These are phyloP conservation scores for Discostella stelligeroides DNA, from an alignment of 108 stramenopile species.

Conservation along the genomic window DNA sequence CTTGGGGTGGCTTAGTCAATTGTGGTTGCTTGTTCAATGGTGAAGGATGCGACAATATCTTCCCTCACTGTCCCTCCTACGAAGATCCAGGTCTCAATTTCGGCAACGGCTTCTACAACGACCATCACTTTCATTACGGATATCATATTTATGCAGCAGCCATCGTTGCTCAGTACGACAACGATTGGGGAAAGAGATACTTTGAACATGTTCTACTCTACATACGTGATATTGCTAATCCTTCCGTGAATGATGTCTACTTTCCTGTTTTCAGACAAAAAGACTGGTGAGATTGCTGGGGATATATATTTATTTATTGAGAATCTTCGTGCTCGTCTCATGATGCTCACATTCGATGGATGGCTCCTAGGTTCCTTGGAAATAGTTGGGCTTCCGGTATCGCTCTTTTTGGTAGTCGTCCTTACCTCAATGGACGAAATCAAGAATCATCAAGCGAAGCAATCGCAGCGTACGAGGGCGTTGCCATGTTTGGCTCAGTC, in stretches of 20 bases:
- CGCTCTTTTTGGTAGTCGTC: conserved; percentile 61
- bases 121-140: conserved; percentile 95
- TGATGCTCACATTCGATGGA: conserved; percentile 6
- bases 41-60: conserved; percentile 69
- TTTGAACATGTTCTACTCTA: conserved; percentile 82
- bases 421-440: conserved; percentile 92
- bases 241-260: conserved; percentile 70
- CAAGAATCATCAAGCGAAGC: conserved; percentile 94
- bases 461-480: conserved; percentile 89
- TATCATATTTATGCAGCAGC: conserved; percentile 95
- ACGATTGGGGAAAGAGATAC: conserved; percentile 78
- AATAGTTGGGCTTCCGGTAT: conserved; percentile 92
- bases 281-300: conserved; percentile 61
- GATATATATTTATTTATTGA: neutral
- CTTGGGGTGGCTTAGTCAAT: conserved; percentile 90
- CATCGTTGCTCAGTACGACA: conserved; percentile 81
- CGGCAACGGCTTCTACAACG: conserved; percentile 93
- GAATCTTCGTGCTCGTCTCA: neutral
- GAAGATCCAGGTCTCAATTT: conserved; percentile 87
- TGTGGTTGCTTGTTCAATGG: conserved; percentile 90
- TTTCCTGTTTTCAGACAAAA: conserved; percentile 90
- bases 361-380: conserved; percentile 61
- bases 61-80: conserved; percentile 86
- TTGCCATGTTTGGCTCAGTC: conserved; percentile 86
- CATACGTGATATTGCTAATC: conserved; percentile 92